Evolutionary conservation across 176 grass and related monocot genomes (phyloP).

Genomic region (Oryza nivara): DNA sequence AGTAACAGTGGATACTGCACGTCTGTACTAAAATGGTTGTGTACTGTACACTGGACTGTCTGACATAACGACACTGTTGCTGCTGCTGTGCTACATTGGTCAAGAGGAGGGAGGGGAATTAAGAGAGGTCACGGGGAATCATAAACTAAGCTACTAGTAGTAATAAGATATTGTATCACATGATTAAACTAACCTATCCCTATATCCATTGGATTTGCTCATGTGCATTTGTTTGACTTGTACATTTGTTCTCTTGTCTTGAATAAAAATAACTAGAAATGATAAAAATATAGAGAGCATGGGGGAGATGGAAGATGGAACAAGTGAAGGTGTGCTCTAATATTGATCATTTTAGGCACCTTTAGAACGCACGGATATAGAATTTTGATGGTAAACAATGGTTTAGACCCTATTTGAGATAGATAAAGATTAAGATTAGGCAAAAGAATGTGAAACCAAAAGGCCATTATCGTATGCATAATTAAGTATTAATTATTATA

Average conservation of each 20-base stretch:
- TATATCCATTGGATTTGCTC: not conserved
- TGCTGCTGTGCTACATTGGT: not conserved
- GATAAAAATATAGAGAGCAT: not conserved
- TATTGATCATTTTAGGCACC: no score
- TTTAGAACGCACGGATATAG: no score
- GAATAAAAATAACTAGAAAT: not conserved
- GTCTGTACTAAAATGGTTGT: not conserved
- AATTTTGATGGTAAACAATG: no score
- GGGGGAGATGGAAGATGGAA: not conserved
- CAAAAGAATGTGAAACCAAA: no score
- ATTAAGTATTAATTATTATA: no score
- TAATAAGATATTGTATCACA: not conserved
- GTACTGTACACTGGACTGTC: not conserved
- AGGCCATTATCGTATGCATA: no score
- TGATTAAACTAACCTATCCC: not conserved
- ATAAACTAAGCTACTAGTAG: conserved; percentile 1
- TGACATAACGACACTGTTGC: not conserved
- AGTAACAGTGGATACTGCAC: not conserved
- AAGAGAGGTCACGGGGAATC: conserved; percentile 2
- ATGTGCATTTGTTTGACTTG: conserved; percentile 4
- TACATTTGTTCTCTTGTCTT: not conserved
- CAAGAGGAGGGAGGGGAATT: not conserved
- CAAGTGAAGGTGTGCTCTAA: no score
- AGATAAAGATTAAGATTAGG: no score
- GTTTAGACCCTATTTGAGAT: no score